Conservation (phyloP, 768 basidiomycete species). For the Rhodocollybia butyracea region DNA sequence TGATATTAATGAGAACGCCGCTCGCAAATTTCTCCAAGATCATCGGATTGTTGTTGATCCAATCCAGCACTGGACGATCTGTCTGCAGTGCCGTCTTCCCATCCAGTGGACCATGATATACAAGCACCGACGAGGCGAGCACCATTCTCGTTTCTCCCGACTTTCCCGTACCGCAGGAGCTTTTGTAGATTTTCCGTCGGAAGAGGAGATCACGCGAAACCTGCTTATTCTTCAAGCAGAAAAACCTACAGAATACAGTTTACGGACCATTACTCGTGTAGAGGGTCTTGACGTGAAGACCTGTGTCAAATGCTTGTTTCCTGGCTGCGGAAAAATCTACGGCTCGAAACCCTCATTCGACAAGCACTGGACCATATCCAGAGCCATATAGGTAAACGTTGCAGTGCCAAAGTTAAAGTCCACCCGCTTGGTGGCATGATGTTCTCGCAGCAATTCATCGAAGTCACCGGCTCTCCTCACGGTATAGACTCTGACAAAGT, state of each 20-base stretch:
- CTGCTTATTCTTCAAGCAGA: background rate
- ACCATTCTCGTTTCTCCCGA: background rate
- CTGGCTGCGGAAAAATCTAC: background rate
- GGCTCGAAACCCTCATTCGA: background rate
- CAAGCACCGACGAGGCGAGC: background rate
- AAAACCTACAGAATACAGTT: background rate
- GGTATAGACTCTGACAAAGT: background rate
- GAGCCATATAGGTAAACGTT: background rate
- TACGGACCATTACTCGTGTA: background rate
- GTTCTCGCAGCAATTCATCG: background rate
- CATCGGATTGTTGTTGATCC: background rate
- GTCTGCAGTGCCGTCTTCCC: background rate
- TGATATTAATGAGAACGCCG: too few relatives aligned
- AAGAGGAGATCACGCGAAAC: background rate
- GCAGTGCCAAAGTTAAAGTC: background rate
- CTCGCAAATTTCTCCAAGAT: background rate
- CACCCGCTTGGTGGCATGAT: background rate
- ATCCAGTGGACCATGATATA: background rate
- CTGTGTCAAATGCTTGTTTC: background rate
- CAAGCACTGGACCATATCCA: background rate
- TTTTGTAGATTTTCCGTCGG: background rate
- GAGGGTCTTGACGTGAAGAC: background rate
- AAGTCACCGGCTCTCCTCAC: background rate
- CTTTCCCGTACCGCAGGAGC: background rate
- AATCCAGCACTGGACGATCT: background rate